Evolutionary conservation across 805 yeast species (phyloP), one percentile per base, ranked within the genome.

Genomic region (Metschnikowia baotianmanensis): DNA sequence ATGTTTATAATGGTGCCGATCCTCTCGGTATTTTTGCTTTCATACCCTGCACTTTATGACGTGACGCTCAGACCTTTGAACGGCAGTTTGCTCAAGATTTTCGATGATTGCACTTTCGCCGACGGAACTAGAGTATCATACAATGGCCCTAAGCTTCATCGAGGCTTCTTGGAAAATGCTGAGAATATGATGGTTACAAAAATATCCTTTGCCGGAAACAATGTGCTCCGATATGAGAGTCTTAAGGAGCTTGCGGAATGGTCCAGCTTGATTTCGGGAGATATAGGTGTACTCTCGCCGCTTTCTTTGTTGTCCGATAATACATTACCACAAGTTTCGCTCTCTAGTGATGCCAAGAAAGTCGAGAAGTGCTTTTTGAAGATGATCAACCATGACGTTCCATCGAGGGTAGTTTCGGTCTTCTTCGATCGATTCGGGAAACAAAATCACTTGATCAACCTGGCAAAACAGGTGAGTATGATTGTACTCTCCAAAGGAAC

Each of bases 11-110:
- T 67, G 31, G 18, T 64, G 9, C 69, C 71, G 13, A 52, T 65
- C 6, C 34, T 67, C 16, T 21, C 58, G 8, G 50, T 60, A 19
- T 67, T 65, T 40, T 47, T 61, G 2, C 32, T 64, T n/a, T 61
- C 70, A 1, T 69, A 65, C 51, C 56, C 60, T 40, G 56, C 65
- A 9, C 36, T 57, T n/a, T 67, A 68, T 43, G 71, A 66, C 40
- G 54, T 58, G 32, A 53, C 67, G 7, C 52, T 65, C 28, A 54
- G 52, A 36, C 50, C 49, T 15, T 29, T 61, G 38, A 62, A 61
- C 40, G 48, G 54, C 20, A 45, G 31, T 42, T 42, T 36, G 36
- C 40, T 43, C 23, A 31, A 27, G 31, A 24, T 32, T 29, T 35
- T 31, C 16, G 38, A 39, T 22, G 38, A 39, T 20, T 39, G 38